Conservation (phyloP, 768 basidiomycete genomes). For the Rhizopogon rudus region DNA sequence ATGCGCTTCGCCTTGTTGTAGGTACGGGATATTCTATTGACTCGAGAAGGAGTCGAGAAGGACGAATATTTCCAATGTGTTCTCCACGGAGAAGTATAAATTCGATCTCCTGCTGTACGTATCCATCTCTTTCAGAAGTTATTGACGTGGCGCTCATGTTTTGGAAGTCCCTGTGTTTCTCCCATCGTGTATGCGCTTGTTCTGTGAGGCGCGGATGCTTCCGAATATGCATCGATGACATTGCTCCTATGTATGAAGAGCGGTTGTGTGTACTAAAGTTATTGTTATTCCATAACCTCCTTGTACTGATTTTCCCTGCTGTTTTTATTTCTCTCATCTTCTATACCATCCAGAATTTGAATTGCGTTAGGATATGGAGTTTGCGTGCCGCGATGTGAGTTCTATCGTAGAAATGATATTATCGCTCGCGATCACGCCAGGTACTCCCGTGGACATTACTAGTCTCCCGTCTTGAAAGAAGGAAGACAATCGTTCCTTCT, state of each 20-base stretch:
- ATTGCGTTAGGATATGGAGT: too few relatives aligned
- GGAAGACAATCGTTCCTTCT: too few relatives aligned
- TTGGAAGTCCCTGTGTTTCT: too few relatives aligned
- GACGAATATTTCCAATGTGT: slow-evolving; percentile 56
- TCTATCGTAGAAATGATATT: too few relatives aligned
- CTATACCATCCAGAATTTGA: background rate
- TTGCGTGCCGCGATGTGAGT: too few relatives aligned
- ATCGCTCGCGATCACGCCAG: too few relatives aligned
- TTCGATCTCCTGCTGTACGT: background rate
- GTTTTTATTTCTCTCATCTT: background rate
- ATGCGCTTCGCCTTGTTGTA: slow-evolving; percentile 22
- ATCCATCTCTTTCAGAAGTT: background rate
- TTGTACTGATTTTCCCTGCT: background rate
- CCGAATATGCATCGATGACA: background rate
- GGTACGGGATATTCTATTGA: slow-evolving; percentile 76
- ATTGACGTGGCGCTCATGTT: background rate
- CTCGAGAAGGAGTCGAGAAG: slow-evolving; percentile 55
- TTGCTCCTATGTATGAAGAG: background rate
- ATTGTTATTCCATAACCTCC: too few relatives aligned
- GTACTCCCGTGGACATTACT: too few relatives aligned
- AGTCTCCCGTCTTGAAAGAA: too few relatives aligned
- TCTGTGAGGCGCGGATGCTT: background rate
- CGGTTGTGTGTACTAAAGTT: background rate
- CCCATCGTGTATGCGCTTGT: background rate
- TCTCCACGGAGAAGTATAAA: slow-evolving; percentile 41